Evolutionary conservation across 2,329 filamentous ascomycete species (phyloP), one percentile per base, ranked within the genome.

Genomic region (Aschersonia sp.): DNA sequence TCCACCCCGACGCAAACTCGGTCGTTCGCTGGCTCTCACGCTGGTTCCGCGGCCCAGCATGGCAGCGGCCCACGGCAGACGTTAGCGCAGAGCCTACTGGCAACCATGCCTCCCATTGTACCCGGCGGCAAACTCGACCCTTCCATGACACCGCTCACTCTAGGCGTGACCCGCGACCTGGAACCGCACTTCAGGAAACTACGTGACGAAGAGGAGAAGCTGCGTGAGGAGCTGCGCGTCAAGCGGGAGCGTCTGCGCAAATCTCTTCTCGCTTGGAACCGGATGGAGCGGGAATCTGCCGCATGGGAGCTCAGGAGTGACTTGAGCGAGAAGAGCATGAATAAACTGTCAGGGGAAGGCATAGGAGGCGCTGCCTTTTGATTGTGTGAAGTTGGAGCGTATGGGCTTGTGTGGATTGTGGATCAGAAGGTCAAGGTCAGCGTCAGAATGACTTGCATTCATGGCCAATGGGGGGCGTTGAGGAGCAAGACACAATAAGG

Each of bases 171-270:
- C 32, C 69, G 71, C 9, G 76, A 80, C 43, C 61, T 77, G 12
- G 74, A 77, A 51, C 59, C 68, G n/a, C 73, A 77, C 57, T 72
- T 69, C 53, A 65, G 67, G 35, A 74, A 73, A 50, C 65, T 79
- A 9, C 69, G 67, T 50, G 75, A 78, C 40, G 77, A 80, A 44
- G 77, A 79, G 55, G 76, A 79, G 58, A 72, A 71, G 51, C 55
- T 78, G 38, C 68, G 77, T 2, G 68, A 73, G 42, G 76, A 80
- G 47, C 60, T 77, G 31, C 66, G 70, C 28, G 55, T 54, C 30
- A 77, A 75, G 56, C 71, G 79, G 55, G 77, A 79, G 42, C 70
- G 70, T 51, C 60, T 79, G 40, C 66, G 75, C 31, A 72, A 70
- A 60, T 74, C 67, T 48, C 61, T 80, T 40, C 67, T 70, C 43